Conservation (phyloP, 192 early-diverging fungal species). For the Coemansia sp. region DNA sequence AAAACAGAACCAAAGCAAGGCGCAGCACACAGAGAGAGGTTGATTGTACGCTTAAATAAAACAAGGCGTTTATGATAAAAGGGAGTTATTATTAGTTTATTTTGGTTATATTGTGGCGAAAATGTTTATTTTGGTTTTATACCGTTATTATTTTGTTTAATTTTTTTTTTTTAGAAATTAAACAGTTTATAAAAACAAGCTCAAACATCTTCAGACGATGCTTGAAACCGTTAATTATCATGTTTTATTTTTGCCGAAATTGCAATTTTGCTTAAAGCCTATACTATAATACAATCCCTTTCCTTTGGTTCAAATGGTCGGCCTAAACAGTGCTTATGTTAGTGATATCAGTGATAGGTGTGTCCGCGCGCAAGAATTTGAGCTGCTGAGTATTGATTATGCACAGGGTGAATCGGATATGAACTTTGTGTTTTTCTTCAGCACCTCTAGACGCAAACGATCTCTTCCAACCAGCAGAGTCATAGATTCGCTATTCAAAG, state of each 20-base stretch:
- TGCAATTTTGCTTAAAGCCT: too few relatives aligned
- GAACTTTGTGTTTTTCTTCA: slow-evolving; percentile 39
- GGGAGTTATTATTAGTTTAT: too few relatives aligned
- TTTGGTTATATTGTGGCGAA: too few relatives aligned
- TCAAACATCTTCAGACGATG: too few relatives aligned
- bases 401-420: slow-evolving; percentile 38
- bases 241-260: neutral
- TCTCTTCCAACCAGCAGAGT: slow-evolving; percentile 3
- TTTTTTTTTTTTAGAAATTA: too few relatives aligned
- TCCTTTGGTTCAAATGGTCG: neutral
- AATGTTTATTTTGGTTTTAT: too few relatives aligned
- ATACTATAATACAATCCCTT: too few relatives aligned
- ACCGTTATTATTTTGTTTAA: too few relatives aligned
- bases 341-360: neutral
- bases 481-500: slow-evolving; percentile 13
- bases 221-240: neutral
- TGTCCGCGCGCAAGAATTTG: slow-evolving; percentile 15
- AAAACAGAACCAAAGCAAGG: neutral
- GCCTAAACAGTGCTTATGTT: neutral
- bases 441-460: slow-evolving; percentile 7
- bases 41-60: too few relatives aligned
- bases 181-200: too few relatives aligned
- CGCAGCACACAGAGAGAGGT: neutral
- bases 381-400: slow-evolving; percentile 32
- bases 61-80: too few relatives aligned